Evolutionary conservation across 2,329 filamentous ascomycete species (phyloP), one percentile per base, ranked within the genome.

Genomic region (Teratosphaeria zuluensis): DNA sequence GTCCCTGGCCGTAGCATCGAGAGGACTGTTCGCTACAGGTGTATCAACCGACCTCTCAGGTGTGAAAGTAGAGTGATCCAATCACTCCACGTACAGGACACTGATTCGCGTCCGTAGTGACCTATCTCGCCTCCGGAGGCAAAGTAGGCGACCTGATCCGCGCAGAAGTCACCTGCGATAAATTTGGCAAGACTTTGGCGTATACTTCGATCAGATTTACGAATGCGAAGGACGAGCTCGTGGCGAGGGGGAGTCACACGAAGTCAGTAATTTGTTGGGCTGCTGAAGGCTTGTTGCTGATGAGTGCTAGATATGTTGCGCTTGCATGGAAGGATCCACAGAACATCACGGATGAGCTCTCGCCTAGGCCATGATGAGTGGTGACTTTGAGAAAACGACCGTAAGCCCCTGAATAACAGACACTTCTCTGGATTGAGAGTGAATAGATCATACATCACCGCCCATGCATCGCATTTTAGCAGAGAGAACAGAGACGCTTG

Each of bases 181-280:
- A 86, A 65, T 63, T 87, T 66, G 84, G 84, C 30, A 87, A 86
- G 70, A 86, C 81, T 1, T 73, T 87, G 38, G 84, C 84, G 6
- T 87, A 79, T 66, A 87, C 84, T 0, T 81, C 76, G 3, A 83
- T 87, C 63, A 77, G 76, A 54, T 87, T 88, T 69, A 77, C 74
- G 59, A 86, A 87, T 63, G 73, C 68, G 16, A 80, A 82, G 58
- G 77, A 83, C 54, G 79, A 86, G 55, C 61, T 86, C 8, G 80
- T 87, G 57, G 84, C 84, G 1, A 75, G 84, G 59, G 84, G 84
- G 2, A 87, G 84, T 65, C 84, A 88, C 71, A 87, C 84, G 1
- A 88, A 88, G 77, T 84, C 69, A 67, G 67, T 65, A 19, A 2
- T 16, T 21, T 19, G 31, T 11, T 21, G 6, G 35, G 30, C 30